Conservation (phyloP, 495 filamentous ascomycete species). For the Glonium stellatum region DNA sequence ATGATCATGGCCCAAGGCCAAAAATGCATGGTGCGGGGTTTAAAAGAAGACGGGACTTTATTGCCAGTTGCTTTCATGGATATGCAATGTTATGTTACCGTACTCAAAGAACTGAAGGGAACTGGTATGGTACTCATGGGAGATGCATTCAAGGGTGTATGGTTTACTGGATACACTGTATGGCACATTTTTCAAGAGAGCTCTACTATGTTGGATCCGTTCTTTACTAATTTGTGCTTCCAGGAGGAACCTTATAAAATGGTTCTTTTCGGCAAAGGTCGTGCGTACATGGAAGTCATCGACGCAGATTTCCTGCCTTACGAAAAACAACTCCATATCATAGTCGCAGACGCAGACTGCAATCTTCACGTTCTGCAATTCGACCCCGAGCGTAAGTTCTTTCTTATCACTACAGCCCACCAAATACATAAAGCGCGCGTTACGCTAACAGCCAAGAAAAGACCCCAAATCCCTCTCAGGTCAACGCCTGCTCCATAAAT, state of each 20-base stretch:
- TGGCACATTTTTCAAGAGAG: conserved; percentile 13
- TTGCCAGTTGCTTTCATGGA: conserved; percentile 97
- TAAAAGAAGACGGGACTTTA: conserved; percentile 88
- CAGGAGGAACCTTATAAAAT: conserved; percentile 89
- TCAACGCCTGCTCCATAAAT: conserved; percentile 73
- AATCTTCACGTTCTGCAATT: conserved; percentile 86
- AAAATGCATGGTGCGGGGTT: conserved; percentile 90
- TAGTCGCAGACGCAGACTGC: conserved; percentile 77
- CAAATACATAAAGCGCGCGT: too few relatives aligned
- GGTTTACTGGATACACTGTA: conserved; percentile 89
- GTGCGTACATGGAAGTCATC: conserved; percentile 65
- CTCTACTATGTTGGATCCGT: background rate
- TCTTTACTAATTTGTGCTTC: background rate
- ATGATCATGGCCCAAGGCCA: conserved; percentile 89
- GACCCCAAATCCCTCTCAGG: conserved; percentile 92
- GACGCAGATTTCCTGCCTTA: conserved; percentile 84
- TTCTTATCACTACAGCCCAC: background rate
- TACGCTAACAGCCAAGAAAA: conserved; percentile 34
- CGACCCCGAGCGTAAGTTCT: conserved; percentile 69
- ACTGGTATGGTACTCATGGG: conserved; percentile 79
- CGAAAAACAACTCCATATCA: conserved; percentile 71
- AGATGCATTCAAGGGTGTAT: conserved; percentile 86
- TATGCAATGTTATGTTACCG: conserved; percentile 83
- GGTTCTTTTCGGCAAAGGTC: conserved; percentile 83
- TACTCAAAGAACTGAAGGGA: conserved; percentile 69